phyloP scores from a whole-genome alignment of 2,329 filamentous ascomycete genomes.

The Colletotrichum costaricense region DNA sequence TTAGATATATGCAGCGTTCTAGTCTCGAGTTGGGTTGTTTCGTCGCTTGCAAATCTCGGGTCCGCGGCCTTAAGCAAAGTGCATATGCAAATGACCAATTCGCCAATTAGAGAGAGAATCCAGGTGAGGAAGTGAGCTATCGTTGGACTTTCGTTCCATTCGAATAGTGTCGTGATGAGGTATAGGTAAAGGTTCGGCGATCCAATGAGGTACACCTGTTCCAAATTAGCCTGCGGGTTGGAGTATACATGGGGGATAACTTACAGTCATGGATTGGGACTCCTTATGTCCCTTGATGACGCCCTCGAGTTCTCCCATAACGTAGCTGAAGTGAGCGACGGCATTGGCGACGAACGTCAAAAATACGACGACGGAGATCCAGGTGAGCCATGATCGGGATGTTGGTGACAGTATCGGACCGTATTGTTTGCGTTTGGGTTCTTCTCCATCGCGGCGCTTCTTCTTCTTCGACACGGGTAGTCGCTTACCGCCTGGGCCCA shows the following conservation, averaged over 20 bases:
- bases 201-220: constrained; percentile 84
- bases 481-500: constrained; percentile 90
- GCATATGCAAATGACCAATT: constrained; percentile 76
- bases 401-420: constrained; percentile 59
- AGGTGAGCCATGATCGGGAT: constrained; percentile 80
- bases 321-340: constrained; percentile 54
- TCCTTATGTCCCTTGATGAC: constrained; percentile 21
- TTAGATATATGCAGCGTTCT: constrained; percentile 16
- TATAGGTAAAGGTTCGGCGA: constrained; percentile 90
- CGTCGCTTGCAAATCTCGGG: constrained; percentile 41
- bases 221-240: constrained; percentile 15
- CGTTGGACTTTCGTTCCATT: constrained; percentile 84
- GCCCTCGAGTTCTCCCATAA: constrained; percentile 27
- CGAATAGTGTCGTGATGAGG: constrained; percentile 86
- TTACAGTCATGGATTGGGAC: constrained; percentile 32
- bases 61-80: constrained; percentile 73
- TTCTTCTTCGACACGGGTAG: constrained; percentile 75
- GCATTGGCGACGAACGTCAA: constrained; percentile 82
- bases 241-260: constrained; percentile 14
- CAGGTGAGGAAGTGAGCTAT: constrained; percentile 84
- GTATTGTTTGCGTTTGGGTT: constrained; percentile 47
- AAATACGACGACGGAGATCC: constrained; percentile 76
- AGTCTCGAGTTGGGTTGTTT: not conserved
- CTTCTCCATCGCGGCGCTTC: constrained; percentile 49
- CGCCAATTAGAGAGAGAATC: constrained; percentile 77